phyloP scores from a whole-genome alignment of 306 rosid genomes.

The Castanea mollissima region DNA sequence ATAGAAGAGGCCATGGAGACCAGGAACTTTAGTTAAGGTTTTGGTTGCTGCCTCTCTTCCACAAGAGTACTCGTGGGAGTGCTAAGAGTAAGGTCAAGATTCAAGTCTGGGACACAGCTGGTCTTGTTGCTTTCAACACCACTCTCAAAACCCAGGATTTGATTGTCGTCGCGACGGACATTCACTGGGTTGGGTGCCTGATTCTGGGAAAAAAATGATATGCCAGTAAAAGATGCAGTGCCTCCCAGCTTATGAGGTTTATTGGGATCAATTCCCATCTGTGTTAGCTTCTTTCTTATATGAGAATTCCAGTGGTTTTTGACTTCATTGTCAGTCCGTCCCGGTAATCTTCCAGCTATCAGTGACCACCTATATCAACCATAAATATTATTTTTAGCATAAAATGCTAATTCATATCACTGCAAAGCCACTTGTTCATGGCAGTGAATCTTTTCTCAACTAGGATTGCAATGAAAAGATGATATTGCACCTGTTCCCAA shows the following conservation, averaged over 20 bases:
- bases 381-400: neutral
- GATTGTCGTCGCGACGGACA: neutral
- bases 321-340: constrained; percentile 52
- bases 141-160: neutral
- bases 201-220: neutral
- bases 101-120: constrained; percentile 26
- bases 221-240: neutral
- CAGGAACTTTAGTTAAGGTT: neutral
- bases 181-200: neutral
- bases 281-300: constrained; percentile 28
- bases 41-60: neutral
- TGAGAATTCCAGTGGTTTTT: constrained; percentile 48
- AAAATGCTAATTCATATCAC: neutral
- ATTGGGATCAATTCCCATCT: constrained; percentile 12
- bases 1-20: neutral
- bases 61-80: neutral
- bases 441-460: too few relatives aligned
- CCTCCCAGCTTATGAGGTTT: neutral
- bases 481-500: constrained; percentile 42
- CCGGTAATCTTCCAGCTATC: constrained; percentile 53
- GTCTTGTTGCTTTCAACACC: neutral
- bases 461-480: too few relatives aligned
- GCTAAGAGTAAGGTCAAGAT: constrained; percentile 36
- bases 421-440: too few relatives aligned
- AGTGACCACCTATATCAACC: constrained; percentile 43